A percentile compares a stretch with the other conserved stretches of the same genome.
Evolutionary conservation across 305 asterid species (phyloP).

Genomic region (Ajuga reptans): DNA sequence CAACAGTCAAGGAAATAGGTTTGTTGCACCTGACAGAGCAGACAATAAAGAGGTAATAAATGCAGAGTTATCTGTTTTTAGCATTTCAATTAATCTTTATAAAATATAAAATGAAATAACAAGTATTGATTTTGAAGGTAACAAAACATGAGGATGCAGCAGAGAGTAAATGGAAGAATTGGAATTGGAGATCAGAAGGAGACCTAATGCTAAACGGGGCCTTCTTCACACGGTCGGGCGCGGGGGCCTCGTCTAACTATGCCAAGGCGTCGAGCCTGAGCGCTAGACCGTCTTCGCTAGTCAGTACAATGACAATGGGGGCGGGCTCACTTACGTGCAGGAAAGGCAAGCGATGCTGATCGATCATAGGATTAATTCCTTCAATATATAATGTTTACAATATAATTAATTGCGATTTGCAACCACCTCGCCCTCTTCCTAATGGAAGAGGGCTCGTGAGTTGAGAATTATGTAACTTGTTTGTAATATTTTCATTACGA

Average conservation of each 20-base stretch:
- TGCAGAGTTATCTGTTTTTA: too few relatives aligned
- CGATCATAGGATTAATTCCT: constrained; percentile 3
- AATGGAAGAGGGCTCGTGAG: constrained; percentile 25
- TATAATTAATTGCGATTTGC: too few relatives aligned
- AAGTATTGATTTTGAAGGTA: too few relatives aligned
- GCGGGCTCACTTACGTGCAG: constrained; percentile 65
- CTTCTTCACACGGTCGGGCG: constrained; percentile 66
- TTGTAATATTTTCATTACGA: neutral
- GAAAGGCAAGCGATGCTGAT: constrained; percentile 55
- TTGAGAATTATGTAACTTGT: constrained; percentile 28
- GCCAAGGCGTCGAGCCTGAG: constrained; percentile 89
- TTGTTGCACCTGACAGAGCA: constrained; percentile 56
- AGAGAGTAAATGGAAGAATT: constrained; percentile 57
- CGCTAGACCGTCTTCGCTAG: constrained; percentile 61
- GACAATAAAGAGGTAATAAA: constrained; percentile 55
- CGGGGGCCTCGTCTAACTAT: constrained; percentile 66
- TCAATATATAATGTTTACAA: too few relatives aligned
- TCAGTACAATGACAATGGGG: constrained; percentile 46
- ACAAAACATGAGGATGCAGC: constrained; percentile 69
- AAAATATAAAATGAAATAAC: too few relatives aligned
- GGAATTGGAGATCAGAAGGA: constrained; percentile 92
- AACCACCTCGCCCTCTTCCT: constrained; percentile 30
- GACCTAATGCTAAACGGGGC: constrained; percentile 86
- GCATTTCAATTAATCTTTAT: neutral
- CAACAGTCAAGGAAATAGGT: constrained; percentile 84